Evolutionary conservation across 2,329 filamentous ascomycete genomes (phyloP), one percentile per base, ranked within the genome.

Genomic region (Epichloe festucae): DNA sequence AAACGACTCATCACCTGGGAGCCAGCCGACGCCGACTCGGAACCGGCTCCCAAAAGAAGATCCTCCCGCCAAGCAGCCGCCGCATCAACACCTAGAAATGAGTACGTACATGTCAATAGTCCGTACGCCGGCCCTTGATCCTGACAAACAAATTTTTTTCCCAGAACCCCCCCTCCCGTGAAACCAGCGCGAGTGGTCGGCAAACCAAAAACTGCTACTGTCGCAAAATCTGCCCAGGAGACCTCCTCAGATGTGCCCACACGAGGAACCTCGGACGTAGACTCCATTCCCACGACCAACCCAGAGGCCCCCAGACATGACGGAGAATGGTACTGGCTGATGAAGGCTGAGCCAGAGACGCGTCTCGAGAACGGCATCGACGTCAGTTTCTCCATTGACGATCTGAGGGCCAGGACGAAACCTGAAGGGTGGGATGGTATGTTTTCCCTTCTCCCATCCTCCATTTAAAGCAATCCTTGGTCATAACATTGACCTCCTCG

Each of bases 341-440:
- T 93, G 77, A 93, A 91, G 70, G 87, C 87, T 0, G 87, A 98
- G 69, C 91, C 93, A 0, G 87, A 95, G 60, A 81, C 89, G 4
- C 84, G 93, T 5, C 71, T 89, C 15, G 89, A 95, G 65, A 91
- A 89, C 51, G 91, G 89, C 1, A 73, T 87, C 48, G 90, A 97
- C 63, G 88, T 96, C 45, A 85, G 82, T 58, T 98, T 97, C 69
- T 94, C 89, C 1, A 96, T 98, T 61, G 89, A 97, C 61, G 90
- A 97, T 64, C 70, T 98, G 38, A 77, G 78, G 14, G 77, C 79
- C 0, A 85, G 81, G 61, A 81, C 73, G 0, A 77, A 79, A 60
- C 89, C 91, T 2, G 91, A 97, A 63, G 84, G 87, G 1, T 98
- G 93, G 93, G 86, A 94, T 68, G 93, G 88, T 87, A 70, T 63